Evolutionary conservation across 495 filamentous ascomycete species (phyloP), one percentile per base, ranked within the genome.

Genomic region (Annulohypoxylon stygium): DNA sequence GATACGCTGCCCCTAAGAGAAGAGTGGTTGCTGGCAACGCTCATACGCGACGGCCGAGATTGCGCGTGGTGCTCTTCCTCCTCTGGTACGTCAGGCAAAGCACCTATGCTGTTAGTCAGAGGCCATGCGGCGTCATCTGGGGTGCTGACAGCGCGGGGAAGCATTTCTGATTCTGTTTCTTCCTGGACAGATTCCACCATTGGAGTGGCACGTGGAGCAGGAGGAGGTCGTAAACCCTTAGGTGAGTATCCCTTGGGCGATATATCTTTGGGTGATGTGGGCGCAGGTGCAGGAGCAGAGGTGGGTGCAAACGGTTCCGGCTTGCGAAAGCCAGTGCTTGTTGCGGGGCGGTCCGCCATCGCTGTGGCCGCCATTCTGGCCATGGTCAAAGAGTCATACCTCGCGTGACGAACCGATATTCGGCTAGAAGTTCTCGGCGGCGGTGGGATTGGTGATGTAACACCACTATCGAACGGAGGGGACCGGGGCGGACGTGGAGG

Each of bases 51-150:
- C 34, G 65, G 78, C 18, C 76, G 76, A 39, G 47, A 41, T 10
- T 67, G 43, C n/a, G 68, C 37, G 9, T 75, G 64, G 14, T 74
- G 79, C 48, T 94, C 92, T 47, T 90, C 88, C 75, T 95, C 93
- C 77, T 97, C 93, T 2, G 91, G 89, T 10, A 96, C 92, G 67
- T 93, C 86, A 41, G 89, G 84, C 33, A 94, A 76, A 25, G 88
- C 81, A 23, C 82, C 79, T 36, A 86, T 75, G 36, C 85, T 82
- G 63, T 81, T 78, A 25, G 86, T 77, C 58, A 88, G 75, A 30
- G 83, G 78, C 75, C 83, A 84, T 53, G 84, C 79, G 26, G 83
- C 76, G 48, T 89, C 86, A 23, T 88, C 85, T 0, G 83, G 79
- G 0, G 87, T 82, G 59, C 84, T 82, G 51, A 86, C 72, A 12